These are phyloP conservation scores for Lactarius indigo DNA, from an alignment of 768 basidiomycete species.

Conservation along the genomic window DNA sequence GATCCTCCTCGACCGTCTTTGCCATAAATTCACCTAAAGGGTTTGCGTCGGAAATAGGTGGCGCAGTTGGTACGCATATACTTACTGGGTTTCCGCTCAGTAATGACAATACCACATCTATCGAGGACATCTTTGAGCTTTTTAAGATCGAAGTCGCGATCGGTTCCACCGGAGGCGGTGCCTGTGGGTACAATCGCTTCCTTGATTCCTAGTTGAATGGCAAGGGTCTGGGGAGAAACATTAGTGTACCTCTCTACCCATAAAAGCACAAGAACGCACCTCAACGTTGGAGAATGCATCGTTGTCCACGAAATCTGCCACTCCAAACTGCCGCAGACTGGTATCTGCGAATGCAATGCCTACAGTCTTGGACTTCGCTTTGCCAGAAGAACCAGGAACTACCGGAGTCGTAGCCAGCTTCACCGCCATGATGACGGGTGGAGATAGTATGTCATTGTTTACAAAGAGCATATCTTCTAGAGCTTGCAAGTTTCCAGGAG, in stretches of 20 bases:
- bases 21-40: constrained; percentile 72
- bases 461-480: constrained; percentile 63
- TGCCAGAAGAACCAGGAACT: constrained; percentile 36
- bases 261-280: constrained; percentile 40
- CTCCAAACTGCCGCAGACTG: constrained; percentile 77
- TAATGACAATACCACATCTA: constrained; percentile 85
- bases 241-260: constrained; percentile 3
- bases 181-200: constrained; percentile 84
- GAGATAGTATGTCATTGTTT: constrained; percentile 71
- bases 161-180: constrained; percentile 66
- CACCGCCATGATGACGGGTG: constrained; percentile 88
- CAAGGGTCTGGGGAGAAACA: constrained; percentile 58
- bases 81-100: constrained; percentile 84
- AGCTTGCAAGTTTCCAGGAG: constrained; percentile 63
- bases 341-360: constrained; percentile 94
- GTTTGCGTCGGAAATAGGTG: neutral
- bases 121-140: constrained; percentile 86
- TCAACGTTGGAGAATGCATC: constrained; percentile 95
- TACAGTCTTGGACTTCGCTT: constrained; percentile 65
- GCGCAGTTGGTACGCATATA: constrained; percentile 6
- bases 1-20: constrained; percentile 25
- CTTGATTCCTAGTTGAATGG: constrained; percentile 97
- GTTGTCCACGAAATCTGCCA: constrained; percentile 90
- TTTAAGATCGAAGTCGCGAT: constrained; percentile 82
- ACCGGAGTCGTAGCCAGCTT: constrained; percentile 60